Base-by-base conservation (phyloP, 257 asterid species). In the Solanum etuberosum region DNA sequence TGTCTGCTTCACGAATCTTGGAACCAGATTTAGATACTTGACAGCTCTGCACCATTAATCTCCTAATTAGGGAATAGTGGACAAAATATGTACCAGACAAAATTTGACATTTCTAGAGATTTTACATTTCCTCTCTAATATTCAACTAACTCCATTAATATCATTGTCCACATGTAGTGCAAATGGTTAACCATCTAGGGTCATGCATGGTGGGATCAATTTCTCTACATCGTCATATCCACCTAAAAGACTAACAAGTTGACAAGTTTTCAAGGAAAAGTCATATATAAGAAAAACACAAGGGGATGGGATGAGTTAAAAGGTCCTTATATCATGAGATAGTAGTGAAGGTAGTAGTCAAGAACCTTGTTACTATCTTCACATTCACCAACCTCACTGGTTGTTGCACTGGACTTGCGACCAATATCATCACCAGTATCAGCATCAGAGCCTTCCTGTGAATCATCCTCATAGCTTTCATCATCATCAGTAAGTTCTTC, bases 401-500 rank as follows among this genome's bases (percentile, higher is more conserved):
- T 86, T 89, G 89, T 83, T 83, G 85, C 87, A 90, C 91, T 90
- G 83, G 94, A 89, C 84, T 89, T 92, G 61, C 89, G 89, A 86
- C 91, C 98, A 57, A 84, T 87, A 73, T 89, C 93, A 73, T 93
- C 98, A 20, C 92, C 96, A 54, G 67, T 84, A 67, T 88, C 91
- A 29, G 86, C 91, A 57, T 89, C 94, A 86, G 95, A 91, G 78
- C 89, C 93, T 81, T 94, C 97, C 12, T 91, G 80, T 63, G 87
- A 87, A 54, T 92, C 92, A 88, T 92, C 91, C 37, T 88, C 94
- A 80, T 86, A 57, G 46, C 83, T 89, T 59, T 92, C 94, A 85
- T 93, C 96, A 83, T 94, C 97, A 88, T 96, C 98, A 46, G 94
- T 92, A 85, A 94, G 92, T 90, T 97, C 99, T 88, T 92, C 98